Evolutionary conservation across 768 basidiomycete genomes (phyloP), one percentile per base, ranked within the genome.

Genomic region (Tulasnella sp.): DNA sequence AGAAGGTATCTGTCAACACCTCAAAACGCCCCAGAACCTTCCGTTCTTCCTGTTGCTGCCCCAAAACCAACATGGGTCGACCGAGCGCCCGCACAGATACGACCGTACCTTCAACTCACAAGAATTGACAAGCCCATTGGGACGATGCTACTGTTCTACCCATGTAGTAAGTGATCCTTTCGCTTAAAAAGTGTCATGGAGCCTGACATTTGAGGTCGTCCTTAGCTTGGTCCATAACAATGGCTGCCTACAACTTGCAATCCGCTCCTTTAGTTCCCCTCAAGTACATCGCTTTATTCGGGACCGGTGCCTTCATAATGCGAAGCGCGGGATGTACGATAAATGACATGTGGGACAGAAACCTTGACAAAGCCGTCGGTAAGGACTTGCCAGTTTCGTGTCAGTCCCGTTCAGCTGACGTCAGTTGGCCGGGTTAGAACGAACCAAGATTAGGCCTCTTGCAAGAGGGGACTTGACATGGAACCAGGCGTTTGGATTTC

Each of bases 271-370:
- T 89, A 2, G 88, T 87, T 0, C 93, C 94, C 20, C 82, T 95
- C 75, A 90, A 89, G 23, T 97, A 95, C 82, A 86, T 94, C 70
- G 85, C 89, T 44, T 86, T 99, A 1, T 99, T 99, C 82, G 96
- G 94, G 2, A 83, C 91, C 13, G 98, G 98, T 1, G 96, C 98
- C 0, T 81, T 98, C 67, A 88, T 99, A 73, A 99, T 99, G 98
- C 91, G 98, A 26, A 95, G 97, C 6, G 98, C 98, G 29, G 98
- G 98, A 3, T 99, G 98, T 84, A 98, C 95, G 3, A 97, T 99
- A 81, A 99, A 99, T 83, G 98, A 99, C 83, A 91, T 99, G 91
- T 99, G 98, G 97, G 98, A 99, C 84, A 88, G 88, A 80, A 90
- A 94, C 79, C 89, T 98, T 69, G 98, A 99, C 87, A 91, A 90